These are phyloP conservation scores for Fusarium luffae DNA, from an alignment of 2,329 filamentous ascomycete genomes.

Conservation along the genomic window DNA sequence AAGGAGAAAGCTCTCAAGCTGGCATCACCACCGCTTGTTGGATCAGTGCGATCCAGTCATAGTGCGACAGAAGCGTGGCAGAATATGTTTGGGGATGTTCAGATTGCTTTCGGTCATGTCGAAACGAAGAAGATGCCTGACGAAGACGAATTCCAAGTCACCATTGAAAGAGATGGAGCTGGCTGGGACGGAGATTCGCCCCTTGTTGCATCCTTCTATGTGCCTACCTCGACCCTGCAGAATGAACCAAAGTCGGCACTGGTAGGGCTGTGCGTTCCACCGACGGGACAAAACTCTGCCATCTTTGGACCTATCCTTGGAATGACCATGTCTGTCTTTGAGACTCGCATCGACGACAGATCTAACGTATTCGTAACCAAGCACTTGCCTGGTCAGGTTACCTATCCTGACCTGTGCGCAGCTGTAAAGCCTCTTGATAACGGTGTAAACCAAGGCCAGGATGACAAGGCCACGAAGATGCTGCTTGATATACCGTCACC, in stretches of 20 bases:
- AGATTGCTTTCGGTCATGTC: slow-evolving; percentile 56
- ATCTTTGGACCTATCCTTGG: slow-evolving; percentile 45
- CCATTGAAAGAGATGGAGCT: slow-evolving; percentile 49
- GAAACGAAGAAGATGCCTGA: slow-evolving; percentile 40
- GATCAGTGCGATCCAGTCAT: slow-evolving; percentile 44
- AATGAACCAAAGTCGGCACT: slow-evolving; percentile 46
- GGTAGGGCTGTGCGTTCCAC: slow-evolving; percentile 50
- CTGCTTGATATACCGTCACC: slow-evolving; percentile 47
- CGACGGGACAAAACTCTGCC: slow-evolving; percentile 38
- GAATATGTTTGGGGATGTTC: slow-evolving; percentile 54
- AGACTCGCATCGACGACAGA: slow-evolving; percentile 47
- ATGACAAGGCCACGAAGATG: slow-evolving; percentile 43
- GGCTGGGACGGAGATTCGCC: slow-evolving; percentile 54
- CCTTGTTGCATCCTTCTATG: slow-evolving; percentile 56
- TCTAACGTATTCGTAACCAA: slow-evolving; percentile 52
- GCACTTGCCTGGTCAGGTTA: slow-evolving; percentile 50
- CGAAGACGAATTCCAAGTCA: slow-evolving; percentile 49
- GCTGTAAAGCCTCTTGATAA: slow-evolving; percentile 40
- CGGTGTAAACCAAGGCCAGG: slow-evolving; percentile 22
- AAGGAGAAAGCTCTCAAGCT: slow-evolving; percentile 19
- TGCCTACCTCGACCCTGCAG: slow-evolving; percentile 51
- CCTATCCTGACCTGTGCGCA: slow-evolving; percentile 43
- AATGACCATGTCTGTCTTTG: slow-evolving; percentile 47
- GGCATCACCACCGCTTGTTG: slow-evolving; percentile 47
- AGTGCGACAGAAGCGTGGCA: slow-evolving; percentile 45